Conservation (phyloP, 305 asterid species). For the Solanum hybrid region DNA sequence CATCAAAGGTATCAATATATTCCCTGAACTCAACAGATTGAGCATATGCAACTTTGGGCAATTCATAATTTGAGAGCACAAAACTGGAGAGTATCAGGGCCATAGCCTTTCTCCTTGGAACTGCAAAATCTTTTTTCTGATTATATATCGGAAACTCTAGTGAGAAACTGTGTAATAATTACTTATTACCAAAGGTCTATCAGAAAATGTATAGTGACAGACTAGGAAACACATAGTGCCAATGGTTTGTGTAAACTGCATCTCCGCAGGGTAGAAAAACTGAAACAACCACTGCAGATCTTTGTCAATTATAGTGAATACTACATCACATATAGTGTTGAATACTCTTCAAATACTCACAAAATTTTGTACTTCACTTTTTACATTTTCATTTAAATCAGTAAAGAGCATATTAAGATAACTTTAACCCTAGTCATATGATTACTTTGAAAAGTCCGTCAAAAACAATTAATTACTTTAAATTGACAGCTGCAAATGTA, state of each 20-base stretch:
- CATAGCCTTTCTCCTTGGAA: constrained; percentile 68
- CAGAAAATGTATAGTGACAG: neutral
- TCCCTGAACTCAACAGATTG: constrained; percentile 59
- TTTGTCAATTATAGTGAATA: neutral
- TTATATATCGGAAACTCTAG: constrained; percentile 45
- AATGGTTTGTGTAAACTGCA: neutral
- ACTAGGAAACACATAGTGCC: neutral
- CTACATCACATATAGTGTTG: neutral
- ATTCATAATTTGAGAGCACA: constrained; percentile 27
- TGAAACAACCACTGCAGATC: neutral
- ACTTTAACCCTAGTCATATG: neutral
- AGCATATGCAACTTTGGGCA: constrained; percentile 32
- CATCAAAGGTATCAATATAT: constrained; percentile 72
- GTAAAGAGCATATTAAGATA: neutral
- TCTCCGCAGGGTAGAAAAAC: neutral
- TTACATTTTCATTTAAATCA: neutral
- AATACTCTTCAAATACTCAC: neutral
- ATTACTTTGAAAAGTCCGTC: neutral
- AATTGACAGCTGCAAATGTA: neutral
- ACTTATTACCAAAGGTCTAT: neutral
- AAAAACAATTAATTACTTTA: neutral
- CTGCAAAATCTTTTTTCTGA: constrained; percentile 96
- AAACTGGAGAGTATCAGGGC: constrained; percentile 55
- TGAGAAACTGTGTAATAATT: constrained; percentile 26
- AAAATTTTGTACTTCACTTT: neutral